A percentile compares a stretch with the other conserved stretches of the same genome.
Conservation (phyloP, 257 asterid genomes). For the Dorcoceras hygrometricum region DNA sequence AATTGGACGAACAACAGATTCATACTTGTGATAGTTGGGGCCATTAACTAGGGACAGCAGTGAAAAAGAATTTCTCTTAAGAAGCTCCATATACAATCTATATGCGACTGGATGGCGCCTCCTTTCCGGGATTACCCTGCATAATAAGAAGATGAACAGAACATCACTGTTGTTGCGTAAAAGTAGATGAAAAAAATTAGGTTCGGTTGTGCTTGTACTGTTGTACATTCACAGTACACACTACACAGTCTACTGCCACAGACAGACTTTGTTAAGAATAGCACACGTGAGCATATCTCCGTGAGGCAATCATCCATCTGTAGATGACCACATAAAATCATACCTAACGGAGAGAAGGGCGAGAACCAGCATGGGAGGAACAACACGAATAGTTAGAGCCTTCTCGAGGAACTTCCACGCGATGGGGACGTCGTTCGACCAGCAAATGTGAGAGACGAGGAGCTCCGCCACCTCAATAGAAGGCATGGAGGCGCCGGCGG, state of each 20-base stretch:
- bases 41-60: slow-evolving; percentile 68
- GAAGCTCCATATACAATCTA: slow-evolving; percentile 84
- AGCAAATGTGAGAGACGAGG: slow-evolving; percentile 80
- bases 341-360: slow-evolving; percentile 85
- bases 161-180: background rate
- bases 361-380: slow-evolving; percentile 82
- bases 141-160: slow-evolving; percentile 21
- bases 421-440: slow-evolving; percentile 66
- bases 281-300: background rate
- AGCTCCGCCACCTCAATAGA: slow-evolving; percentile 67
- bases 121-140: slow-evolving; percentile 73
- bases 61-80: slow-evolving; percentile 73
- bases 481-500: slow-evolving; percentile 68
- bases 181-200: background rate
- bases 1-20: slow-evolving; percentile 5
- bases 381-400: slow-evolving; percentile 60
- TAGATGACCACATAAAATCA: background rate
- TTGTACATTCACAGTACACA: too few relatives aligned
- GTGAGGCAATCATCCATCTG: background rate
- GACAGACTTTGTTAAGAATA: too few relatives aligned
- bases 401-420: slow-evolving; percentile 94
- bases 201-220: background rate
- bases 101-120: slow-evolving; percentile 74
- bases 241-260: too few relatives aligned
- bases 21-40: slow-evolving; percentile 76